Base-by-base conservation (phyloP, 2,329 filamentous ascomycete species). In the Colletotrichum musicola region DNA sequence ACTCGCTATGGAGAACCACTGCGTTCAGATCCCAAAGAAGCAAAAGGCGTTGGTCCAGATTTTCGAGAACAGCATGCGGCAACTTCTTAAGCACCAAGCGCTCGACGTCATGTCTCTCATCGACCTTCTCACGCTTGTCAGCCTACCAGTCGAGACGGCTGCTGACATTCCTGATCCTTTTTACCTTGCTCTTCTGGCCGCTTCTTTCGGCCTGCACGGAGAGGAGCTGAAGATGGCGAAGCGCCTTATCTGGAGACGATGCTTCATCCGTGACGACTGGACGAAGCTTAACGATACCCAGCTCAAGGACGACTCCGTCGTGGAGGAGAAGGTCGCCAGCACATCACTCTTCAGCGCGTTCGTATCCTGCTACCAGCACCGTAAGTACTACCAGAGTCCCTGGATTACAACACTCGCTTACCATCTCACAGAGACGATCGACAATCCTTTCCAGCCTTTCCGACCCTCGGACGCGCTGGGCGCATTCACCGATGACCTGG, bases 241-340 rank as follows among this genome's bases (percentile, higher is more conserved):
- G 77, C 81, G 83, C 16, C 81, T 89, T 46, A 93, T 98, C 71
- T 99, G 96, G 96, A 92, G 96, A 76, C 89, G 96, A 62, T 91
- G 94, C 70, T 92, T 92, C 75, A 86, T 95, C 72, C 89, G 90
- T 57, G 95, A 98, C 77, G 89, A 98, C 76, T 99, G 96, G 96
- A 83, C 87, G 27, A 84, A 83, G 67, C 87, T 97, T 76, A 95
- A 96, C 75, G 89, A 93, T 72, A 95, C 92, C 0, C 89, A 91
- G 55, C 85, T 91, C 68, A 92, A 93, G 76, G 89, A 89, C 64
- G 94, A 97, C 74, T 81, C 83, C 3, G 86, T 92, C 70, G 87
- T 94, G 30, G 83, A 90, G 61, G 84, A 86, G 30, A 83, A 88
- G 18, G 80, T 97, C 27, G 82, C 83, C 38, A 81, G 85, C 64